Percentiles rank a stretch among this genome's conserved stretches.
These are phyloP conservation scores for Wilcoxina mikolae DNA, from an alignment of 495 filamentous ascomycete species.

Conservation along the genomic window DNA sequence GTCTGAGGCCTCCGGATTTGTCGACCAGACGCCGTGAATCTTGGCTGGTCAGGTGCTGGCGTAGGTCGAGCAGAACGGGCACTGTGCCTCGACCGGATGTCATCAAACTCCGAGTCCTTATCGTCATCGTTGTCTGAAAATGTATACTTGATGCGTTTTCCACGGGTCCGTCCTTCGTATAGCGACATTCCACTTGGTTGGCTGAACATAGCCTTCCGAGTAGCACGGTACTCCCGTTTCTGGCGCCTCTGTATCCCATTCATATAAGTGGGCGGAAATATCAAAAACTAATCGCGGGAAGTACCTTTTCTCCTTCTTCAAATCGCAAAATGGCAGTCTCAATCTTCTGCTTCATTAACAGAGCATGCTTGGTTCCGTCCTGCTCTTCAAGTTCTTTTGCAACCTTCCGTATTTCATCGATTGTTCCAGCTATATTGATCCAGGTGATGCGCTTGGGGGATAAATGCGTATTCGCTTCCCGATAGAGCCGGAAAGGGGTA, in stretches of 20 bases:
- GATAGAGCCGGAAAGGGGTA: slow-evolving; percentile 83
- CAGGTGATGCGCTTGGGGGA: slow-evolving; percentile 61
- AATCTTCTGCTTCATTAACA: slow-evolving; percentile 62
- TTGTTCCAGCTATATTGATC: slow-evolving; percentile 82
- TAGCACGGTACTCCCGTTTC: slow-evolving; percentile 77
- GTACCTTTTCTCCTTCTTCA: slow-evolving; percentile 80
- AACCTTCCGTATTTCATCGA: slow-evolving; percentile 67
- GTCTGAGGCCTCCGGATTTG: slow-evolving; percentile 52
- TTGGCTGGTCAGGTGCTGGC: slow-evolving; percentile 48
- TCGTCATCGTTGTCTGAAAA: slow-evolving; percentile 76
- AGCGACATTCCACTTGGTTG: slow-evolving; percentile 78
- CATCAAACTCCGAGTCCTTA: slow-evolving; percentile 42
- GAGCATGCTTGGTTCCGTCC: slow-evolving; percentile 66
- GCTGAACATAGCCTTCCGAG: slow-evolving; percentile 72
- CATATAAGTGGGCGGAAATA: neutral
- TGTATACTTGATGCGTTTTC: slow-evolving; percentile 90
- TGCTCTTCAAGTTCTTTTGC: slow-evolving; percentile 54
- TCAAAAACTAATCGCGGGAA: slow-evolving; percentile 18
- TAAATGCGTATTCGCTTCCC: slow-evolving; percentile 62
- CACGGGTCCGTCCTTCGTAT: slow-evolving; percentile 90
- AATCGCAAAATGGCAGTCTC: slow-evolving; percentile 76
- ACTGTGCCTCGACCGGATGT: slow-evolving; percentile 13
- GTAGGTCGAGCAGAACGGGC: slow-evolving; percentile 48
- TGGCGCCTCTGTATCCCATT: slow-evolving; percentile 57
- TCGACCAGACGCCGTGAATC: slow-evolving; percentile 79